Evolutionary conservation across 148 eudicot species (phyloP), one percentile per base, ranked within the genome.

Genomic region (Rhododendron henanense): DNA sequence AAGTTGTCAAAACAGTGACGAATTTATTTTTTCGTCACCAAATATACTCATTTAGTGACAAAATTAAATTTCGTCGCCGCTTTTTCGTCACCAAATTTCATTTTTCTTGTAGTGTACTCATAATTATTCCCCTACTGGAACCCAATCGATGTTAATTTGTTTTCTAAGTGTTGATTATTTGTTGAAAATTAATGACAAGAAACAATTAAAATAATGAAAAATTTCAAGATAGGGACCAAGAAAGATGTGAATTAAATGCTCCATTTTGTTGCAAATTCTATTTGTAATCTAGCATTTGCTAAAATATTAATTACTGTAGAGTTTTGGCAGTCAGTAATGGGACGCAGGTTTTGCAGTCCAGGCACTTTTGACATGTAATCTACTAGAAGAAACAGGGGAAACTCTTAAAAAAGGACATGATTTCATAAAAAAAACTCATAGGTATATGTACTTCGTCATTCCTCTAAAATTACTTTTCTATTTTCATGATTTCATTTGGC

Each of bases 281-380:
- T 37, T 37, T 37, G 39, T 37, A 37, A 37, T 37, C 39, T 37
- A 37, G 39, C 25, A 7, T 63, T 59, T 37, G 39, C 5, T 37
- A 5, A 59, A 59, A 65, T 21, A 31, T 65, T n/a, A 25, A 71
- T 13, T 45, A 55, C 6, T 82, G 57, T 85, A 90, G 90, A 88
- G 90, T 85, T 88, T 88, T 63, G 92, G 92, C 2, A 88, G 92
- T 87, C 87, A 87, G 51, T 16, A 48, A 73, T 89, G 90, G 90
- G 90, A 89, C 83, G 79, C 90, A 15, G 82, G 76, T 76, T 89
- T 89, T 78, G 87, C 89, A 5, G 74, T 89, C 77, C 90, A 89
- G 48, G 89, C 90, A 63, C 25, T 87, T 33, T 39, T 88, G 75
- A 87, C 90, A 48, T 78, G 85, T 69, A 69, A 84, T 77, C 41